phyloP scores from a whole-genome alignment of 208 protist species.

The Acanthamoeba healyi region DNA sequence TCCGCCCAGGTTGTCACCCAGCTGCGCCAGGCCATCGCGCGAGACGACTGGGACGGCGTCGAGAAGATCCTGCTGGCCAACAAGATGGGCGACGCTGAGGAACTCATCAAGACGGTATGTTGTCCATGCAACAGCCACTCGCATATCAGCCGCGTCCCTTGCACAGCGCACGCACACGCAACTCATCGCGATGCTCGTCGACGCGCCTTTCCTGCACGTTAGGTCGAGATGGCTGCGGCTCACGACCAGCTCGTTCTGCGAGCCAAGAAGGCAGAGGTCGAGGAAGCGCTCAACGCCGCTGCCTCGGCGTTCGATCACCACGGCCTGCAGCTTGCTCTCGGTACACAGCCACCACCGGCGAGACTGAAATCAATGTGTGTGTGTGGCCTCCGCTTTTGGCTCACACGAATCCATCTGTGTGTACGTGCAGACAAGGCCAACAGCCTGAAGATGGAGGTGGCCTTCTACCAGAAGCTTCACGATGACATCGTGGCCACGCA shows the following conservation, averaged over 20 bases:
- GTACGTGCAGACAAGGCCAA: not conserved
- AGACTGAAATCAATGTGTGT: not conserved
- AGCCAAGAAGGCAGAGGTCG: conserved; percentile 32
- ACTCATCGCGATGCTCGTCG: too few relatives aligned
- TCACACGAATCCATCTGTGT: too few relatives aligned
- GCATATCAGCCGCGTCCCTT: too few relatives aligned
- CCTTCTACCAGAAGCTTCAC: conserved; percentile 32
- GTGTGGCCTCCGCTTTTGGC: too few relatives aligned
- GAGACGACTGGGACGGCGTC: not conserved
- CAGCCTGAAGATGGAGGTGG: conserved; percentile 34
- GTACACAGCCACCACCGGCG: not conserved
- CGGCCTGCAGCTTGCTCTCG: not conserved
- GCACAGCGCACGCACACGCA: too few relatives aligned
- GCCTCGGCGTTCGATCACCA: not conserved
- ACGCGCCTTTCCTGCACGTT: not conserved
- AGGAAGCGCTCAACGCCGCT: not conserved
- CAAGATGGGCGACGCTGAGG: conserved; percentile 29
- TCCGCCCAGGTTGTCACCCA: not conserved
- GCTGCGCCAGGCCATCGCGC: conserved; percentile 10
- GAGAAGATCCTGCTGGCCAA: conserved; percentile 12
- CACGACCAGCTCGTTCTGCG: conserved; percentile 24
- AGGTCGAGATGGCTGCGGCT: conserved; percentile 6
- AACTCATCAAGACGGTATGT: conserved; percentile 7
- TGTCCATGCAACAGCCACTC: too few relatives aligned
- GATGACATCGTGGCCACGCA: conserved; percentile 33